Evolutionary conservation across 257 asterid genomes (phyloP), one percentile per base, ranked within the genome.

Genomic region (Solanum clarkiae): DNA sequence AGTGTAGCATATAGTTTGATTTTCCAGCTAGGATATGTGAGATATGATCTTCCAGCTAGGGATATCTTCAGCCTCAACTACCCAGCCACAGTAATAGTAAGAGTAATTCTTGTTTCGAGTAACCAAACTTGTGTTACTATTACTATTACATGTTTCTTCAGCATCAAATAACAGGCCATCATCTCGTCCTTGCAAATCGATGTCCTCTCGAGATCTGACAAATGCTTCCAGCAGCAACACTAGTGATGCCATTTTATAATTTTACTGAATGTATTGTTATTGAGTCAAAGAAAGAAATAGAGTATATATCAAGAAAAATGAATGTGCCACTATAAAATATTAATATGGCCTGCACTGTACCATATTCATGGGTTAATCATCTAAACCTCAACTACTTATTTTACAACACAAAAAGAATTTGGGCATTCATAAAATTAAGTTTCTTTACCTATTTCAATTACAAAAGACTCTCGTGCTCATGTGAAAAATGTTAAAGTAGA

Each of bases 221-320:
- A 87, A 77, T 7, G 81, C 86, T 81, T 84, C 86, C 15, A 85
- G 16, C 65, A 87, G 62, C 66, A 87, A 83, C 80, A 87, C 49
- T 29, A 87, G 59, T 12, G 89, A 85, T 53, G 87, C 87, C 89
- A 87, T 87, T 26, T 15, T 70, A 16, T 17, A 36, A 69, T 36
- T 36, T 68, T 10, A 68, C 16, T 12, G 51, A 32, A 68, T 36
- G n/a, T 71, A 11, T 15, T 66, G 22, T 7, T n/a, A 11, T 7
- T n/a, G 57, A 11, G 15, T 10, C 13, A n/a, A 47, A 47, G 59
- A 8, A 18, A 71, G 44, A 75, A 75, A 72, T 6, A 44, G 57
- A n/a, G 59, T 74, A 51, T 51, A 16, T 51, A 45, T 40, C 4
- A 22, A 74, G 24, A 13, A 75, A 22, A 14, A 47, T 47, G 81